Percentiles rank a stretch among this genome's conserved stretches.
Evolutionary conservation across 1,284 basidiomycete species (phyloP).

Genomic region (Moesziomyces globuligerus): DNA sequence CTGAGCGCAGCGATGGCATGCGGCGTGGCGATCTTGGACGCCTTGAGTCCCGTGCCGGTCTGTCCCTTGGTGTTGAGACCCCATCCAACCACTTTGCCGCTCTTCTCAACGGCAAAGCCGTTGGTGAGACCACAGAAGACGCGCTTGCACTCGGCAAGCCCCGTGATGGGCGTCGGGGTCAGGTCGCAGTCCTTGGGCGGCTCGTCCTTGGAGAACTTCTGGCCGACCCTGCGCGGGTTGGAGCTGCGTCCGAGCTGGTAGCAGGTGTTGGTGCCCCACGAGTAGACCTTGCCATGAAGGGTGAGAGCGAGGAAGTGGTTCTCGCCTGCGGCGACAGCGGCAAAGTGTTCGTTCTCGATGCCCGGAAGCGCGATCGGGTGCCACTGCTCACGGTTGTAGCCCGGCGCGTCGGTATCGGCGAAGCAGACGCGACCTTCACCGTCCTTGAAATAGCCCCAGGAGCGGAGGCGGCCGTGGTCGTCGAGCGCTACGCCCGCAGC

Average conservation of each 20-base stretch:
- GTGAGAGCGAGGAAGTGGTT: constrained; percentile 89
- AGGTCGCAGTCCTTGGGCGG: constrained; percentile 84
- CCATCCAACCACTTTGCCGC: constrained; percentile 88
- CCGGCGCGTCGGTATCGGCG: constrained; percentile 69
- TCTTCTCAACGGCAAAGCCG: constrained; percentile 86
- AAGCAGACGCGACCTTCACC: constrained; percentile 88
- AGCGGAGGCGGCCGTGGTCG: constrained; percentile 76
- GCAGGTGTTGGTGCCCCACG: constrained; percentile 83
- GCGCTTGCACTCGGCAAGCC: constrained; percentile 78
- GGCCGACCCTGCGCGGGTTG: constrained; percentile 69
- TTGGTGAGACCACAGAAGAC: constrained; percentile 85
- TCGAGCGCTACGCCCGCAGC: constrained; percentile 84
- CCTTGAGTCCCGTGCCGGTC: constrained; percentile 72
- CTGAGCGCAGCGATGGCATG: constrained; percentile 76
- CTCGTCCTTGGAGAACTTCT: constrained; percentile 51
- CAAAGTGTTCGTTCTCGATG: constrained; percentile 72
- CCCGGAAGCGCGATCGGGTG: constrained; percentile 66
- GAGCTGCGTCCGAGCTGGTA: constrained; percentile 84
- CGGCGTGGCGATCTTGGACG: constrained; percentile 75
- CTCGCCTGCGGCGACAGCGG: constrained; percentile 80
- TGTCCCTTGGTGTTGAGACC: constrained; percentile 84
- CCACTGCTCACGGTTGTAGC: constrained; percentile 58
- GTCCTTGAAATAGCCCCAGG: constrained; percentile 77
- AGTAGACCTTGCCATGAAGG: constrained; percentile 81
- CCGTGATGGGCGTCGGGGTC: constrained; percentile 77